Conservation (phyloP, 2,329 filamentous ascomycete genomes). For the Colletotrichum cordylinicola region DNA sequence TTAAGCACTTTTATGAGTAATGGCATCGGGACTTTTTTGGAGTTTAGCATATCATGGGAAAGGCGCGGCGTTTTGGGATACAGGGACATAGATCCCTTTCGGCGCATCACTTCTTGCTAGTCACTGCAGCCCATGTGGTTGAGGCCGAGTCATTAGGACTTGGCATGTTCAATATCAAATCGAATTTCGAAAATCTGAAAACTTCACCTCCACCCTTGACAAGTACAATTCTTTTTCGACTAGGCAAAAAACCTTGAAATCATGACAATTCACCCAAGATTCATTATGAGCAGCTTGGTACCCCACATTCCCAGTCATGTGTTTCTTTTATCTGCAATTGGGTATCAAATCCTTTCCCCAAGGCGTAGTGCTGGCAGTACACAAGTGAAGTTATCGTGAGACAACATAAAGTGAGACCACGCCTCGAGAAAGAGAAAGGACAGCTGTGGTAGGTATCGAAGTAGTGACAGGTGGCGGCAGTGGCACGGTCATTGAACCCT, state of each 20-base stretch:
- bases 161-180: background rate
- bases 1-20: conserved; percentile 7
- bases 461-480: background rate
- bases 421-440: too few relatives aligned
- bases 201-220: too few relatives aligned
- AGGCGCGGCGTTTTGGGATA: background rate
- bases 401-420: background rate
- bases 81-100: background rate
- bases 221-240: too few relatives aligned
- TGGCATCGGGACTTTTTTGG: background rate
- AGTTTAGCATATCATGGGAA: conserved; percentile 17
- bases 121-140: background rate
- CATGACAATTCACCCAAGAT: too few relatives aligned
- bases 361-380: background rate
- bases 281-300: too few relatives aligned
- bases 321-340: too few relatives aligned
- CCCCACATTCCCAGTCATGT: too few relatives aligned
- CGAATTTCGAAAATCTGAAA: background rate
- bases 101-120: background rate
- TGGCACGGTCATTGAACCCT: background rate
- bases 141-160: background rate
- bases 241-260: too few relatives aligned
- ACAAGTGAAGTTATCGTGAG: background rate
- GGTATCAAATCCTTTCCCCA: too few relatives aligned
- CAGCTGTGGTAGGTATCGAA: background rate